Conservation (phyloP, 495 filamentous ascomycete genomes). For the Lasiosphaeria ovina region DNA sequence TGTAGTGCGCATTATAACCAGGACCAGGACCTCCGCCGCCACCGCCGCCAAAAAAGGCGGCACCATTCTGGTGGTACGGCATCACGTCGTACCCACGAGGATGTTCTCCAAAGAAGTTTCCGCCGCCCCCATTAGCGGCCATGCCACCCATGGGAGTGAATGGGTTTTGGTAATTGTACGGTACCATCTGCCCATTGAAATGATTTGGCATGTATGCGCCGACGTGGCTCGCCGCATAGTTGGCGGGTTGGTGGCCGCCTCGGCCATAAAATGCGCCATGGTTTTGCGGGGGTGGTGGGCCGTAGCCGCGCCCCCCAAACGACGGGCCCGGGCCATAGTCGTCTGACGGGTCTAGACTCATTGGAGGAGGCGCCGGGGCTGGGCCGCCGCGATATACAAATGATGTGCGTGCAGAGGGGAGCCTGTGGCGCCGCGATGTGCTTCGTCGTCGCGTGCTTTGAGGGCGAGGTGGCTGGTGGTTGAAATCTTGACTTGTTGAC, state of each 20-base stretch:
- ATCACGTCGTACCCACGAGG: slow-evolving; percentile 45
- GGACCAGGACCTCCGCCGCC: slow-evolving; percentile 19
- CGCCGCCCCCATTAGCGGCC: slow-evolving; percentile 22
- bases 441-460: slow-evolving; percentile 37
- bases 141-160: slow-evolving; percentile 36
- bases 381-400: slow-evolving; percentile 34
- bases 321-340: slow-evolving; percentile 34
- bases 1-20: slow-evolving; percentile 30
- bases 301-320: slow-evolving; percentile 32
- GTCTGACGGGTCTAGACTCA: slow-evolving; percentile 48
- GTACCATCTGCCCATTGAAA: slow-evolving; percentile 40
- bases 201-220: slow-evolving; percentile 34
- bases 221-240: slow-evolving; percentile 45
- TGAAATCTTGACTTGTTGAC: slow-evolving; percentile 45
- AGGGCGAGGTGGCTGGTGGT: slow-evolving; percentile 23
- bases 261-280: slow-evolving; percentile 37
- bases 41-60: slow-evolving; percentile 29
- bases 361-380: slow-evolving; percentile 37
- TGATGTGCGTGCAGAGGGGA: slow-evolving; percentile 34
- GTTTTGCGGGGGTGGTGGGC: slow-evolving; percentile 32
- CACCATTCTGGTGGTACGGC: slow-evolving; percentile 36
- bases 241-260: slow-evolving; percentile 21
- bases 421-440: slow-evolving; percentile 37
- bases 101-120: slow-evolving; percentile 37
- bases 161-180: slow-evolving; percentile 44